phyloP scores from a whole-genome alignment of 2,329 filamentous ascomycete genomes.

The Claviceps pazoutovae region DNA sequence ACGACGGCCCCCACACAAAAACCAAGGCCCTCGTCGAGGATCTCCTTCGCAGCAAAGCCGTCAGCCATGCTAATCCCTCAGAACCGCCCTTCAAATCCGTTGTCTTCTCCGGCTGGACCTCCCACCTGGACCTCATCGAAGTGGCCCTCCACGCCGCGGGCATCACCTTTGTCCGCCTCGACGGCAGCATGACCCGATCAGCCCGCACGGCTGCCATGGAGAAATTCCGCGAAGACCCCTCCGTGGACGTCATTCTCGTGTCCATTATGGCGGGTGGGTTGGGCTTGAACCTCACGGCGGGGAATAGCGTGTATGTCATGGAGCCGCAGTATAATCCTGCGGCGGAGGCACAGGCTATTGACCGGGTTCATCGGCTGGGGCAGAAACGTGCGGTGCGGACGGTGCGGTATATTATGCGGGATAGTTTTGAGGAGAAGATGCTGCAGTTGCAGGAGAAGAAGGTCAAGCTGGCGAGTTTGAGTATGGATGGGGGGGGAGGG shows the following conservation, averaged over 20 bases:
- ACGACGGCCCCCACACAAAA: slow-evolving; percentile 83
- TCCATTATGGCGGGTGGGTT: slow-evolving; percentile 87
- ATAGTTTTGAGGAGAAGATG: slow-evolving; percentile 92
- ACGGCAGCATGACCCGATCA: slow-evolving; percentile 71
- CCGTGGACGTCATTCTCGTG: slow-evolving; percentile 69
- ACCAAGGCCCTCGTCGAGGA: slow-evolving; percentile 70
- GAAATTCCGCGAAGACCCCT: slow-evolving; percentile 57
- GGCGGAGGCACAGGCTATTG: slow-evolving; percentile 84
- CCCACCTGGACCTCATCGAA: slow-evolving; percentile 84
- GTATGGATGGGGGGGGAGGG: slow-evolving; percentile 55
- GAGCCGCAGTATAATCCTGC: slow-evolving; percentile 96
- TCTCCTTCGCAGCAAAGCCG: slow-evolving; percentile 48
- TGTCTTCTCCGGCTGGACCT: slow-evolving; percentile 92
- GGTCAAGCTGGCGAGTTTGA: slow-evolving; percentile 75
- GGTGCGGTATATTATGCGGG: slow-evolving; percentile 75
- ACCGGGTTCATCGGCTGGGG: slow-evolving; percentile 81
- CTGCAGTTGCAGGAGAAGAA: slow-evolving; percentile 82
- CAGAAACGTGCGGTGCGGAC: slow-evolving; percentile 84
- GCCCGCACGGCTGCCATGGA: slow-evolving; percentile 65
- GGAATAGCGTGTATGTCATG: slow-evolving; percentile 87
- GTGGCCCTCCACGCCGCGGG: slow-evolving; percentile 55
- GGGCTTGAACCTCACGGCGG: slow-evolving; percentile 78
- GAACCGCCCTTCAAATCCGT: slow-evolving; percentile 81
- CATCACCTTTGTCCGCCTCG: slow-evolving; percentile 66
- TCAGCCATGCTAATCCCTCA: slow-evolving; percentile 45